phyloP scores from a whole-genome alignment of 169 alveolate genomes.

The Fabrea salina region DNA sequence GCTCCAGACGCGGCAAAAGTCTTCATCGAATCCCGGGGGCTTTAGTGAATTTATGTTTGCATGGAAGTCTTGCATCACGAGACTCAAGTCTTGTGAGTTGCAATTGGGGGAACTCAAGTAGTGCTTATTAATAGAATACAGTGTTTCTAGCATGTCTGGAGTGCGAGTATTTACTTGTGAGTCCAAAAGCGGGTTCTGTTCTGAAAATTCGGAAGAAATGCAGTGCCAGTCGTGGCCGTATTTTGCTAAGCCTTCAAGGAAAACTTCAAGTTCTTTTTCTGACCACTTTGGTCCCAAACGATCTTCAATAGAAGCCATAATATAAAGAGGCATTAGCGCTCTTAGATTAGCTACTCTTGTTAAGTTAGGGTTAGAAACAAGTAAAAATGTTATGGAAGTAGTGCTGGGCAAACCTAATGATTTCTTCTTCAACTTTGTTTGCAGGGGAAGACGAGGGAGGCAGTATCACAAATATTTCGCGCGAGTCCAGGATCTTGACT shows the following conservation, averaged over 20 bases:
- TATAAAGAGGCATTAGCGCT: neutral
- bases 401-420: neutral
- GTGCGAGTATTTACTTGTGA: conserved; percentile 28
- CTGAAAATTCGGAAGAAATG: conserved; percentile 28
- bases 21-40: neutral
- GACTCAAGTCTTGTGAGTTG: conserved; percentile 45
- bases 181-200: conserved; percentile 29
- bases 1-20: neutral
- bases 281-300: conserved; percentile 56
- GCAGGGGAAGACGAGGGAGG: conserved; percentile 24
- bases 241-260: conserved; percentile 36
- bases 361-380: neutral
- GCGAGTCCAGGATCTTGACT: conserved; percentile 1
- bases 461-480: conserved; percentile 8
- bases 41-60: neutral
- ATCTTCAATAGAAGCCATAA: conserved; percentile 23
- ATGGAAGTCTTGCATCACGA: conserved; percentile 50
- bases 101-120: conserved; percentile 44
- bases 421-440: conserved; percentile 24
- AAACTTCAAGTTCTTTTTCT: conserved; percentile 36
- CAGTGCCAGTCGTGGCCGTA: conserved; percentile 40
- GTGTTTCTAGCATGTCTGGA: neutral
- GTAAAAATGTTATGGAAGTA: neutral
- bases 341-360: neutral
- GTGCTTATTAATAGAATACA: conserved; percentile 37